phyloP scores from a whole-genome alignment of 2,329 filamentous ascomycete species.

The Fusarium sp. region DNA sequence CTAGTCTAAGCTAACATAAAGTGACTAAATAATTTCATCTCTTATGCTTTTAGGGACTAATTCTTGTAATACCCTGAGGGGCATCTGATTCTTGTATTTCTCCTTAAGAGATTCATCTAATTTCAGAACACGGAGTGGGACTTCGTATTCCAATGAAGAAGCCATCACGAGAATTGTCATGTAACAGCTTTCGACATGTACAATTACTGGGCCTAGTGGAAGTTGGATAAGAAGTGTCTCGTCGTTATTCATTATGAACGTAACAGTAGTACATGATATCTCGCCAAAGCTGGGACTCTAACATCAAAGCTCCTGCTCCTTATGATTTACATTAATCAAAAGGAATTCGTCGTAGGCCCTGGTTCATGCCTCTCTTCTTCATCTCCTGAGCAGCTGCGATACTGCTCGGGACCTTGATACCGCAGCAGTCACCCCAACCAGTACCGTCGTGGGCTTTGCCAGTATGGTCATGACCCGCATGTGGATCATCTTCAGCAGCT shows the following conservation, averaged over 20 bases:
- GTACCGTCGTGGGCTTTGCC: constrained; percentile 73
- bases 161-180: background rate
- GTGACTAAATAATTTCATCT: too few relatives aligned
- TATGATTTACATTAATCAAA: constrained; percentile 72
- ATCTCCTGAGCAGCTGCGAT: constrained; percentile 91
- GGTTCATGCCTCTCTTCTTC: constrained; percentile 75
- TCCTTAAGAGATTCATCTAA: too few relatives aligned
- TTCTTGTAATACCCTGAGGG: too few relatives aligned
- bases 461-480: constrained; percentile 70
- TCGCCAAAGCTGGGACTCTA: background rate
- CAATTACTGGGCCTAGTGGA: background rate
- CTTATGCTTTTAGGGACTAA: too few relatives aligned
- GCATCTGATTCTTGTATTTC: background rate
- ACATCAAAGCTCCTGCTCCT: background rate
- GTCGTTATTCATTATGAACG: constrained; percentile 8
- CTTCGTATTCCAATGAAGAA: background rate
- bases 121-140: too few relatives aligned
- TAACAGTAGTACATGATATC: background rate
- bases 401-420: constrained; percentile 95
- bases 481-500: constrained; percentile 63
- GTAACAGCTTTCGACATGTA: background rate
- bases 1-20: too few relatives aligned
- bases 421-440: constrained; percentile 96
- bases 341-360: constrained; percentile 77
- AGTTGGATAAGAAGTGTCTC: background rate